These are phyloP conservation scores for Epichloe coenophiala DNA, from an alignment of 2,329 filamentous ascomycete genomes.

Conservation along the genomic window DNA sequence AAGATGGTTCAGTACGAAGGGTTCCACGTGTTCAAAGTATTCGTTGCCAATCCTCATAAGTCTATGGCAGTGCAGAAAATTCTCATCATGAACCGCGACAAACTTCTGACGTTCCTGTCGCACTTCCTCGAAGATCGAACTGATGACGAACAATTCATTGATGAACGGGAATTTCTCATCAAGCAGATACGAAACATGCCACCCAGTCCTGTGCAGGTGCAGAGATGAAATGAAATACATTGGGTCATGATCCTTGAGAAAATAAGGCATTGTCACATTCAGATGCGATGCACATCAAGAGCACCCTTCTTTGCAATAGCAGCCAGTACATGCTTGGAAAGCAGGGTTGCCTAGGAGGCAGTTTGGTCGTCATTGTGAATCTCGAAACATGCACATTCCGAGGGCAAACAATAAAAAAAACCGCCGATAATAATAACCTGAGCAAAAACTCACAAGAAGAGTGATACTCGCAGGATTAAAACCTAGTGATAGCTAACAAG, in stretches of 20 bases:
- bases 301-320: neutral
- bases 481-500: neutral
- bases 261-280: neutral
- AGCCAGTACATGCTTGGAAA: neutral
- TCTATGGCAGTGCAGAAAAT: conserved; percentile 93
- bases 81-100: conserved; percentile 88
- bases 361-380: neutral
- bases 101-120: conserved; percentile 75
- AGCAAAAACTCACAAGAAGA: neutral
- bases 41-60: conserved; percentile 97
- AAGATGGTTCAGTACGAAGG: conserved; percentile 99
- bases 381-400: neutral
- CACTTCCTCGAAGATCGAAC: conserved; percentile 89
- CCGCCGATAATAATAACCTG: neutral
- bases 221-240: conserved; percentile 21
- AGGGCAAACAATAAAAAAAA: neutral
- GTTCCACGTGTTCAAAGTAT: conserved; percentile 99
- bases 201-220: conserved; percentile 38
- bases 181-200: conserved; percentile 75
- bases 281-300: neutral
- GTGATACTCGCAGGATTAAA: neutral
- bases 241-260: neutral
- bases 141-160: conserved; percentile 96
- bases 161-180: conserved; percentile 93
- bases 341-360: neutral